Base-by-base conservation (phyloP, 805 yeast genomes). In the Ogataea polymorpha region DNA sequence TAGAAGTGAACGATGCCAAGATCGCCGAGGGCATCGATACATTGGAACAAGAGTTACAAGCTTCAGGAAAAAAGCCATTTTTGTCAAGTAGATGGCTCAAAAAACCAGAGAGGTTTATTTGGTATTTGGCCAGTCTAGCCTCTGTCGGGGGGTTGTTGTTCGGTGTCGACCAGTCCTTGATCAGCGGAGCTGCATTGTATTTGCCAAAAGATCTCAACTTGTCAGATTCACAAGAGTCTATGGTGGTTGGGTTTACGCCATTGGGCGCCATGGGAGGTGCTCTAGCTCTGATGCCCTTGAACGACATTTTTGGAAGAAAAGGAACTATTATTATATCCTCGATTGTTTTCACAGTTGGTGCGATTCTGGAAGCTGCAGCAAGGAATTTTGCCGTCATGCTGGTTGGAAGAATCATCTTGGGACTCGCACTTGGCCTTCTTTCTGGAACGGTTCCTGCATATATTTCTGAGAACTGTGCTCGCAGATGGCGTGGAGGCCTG, bases 231-330 rank as follows among this genome's bases (percentile, higher is more conserved):
- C 42, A 41, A 11, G 32, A 37, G 43, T 45, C 49, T 5, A 45
- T 45, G 38, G 45, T 41, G 8, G 45, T 45, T 20, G 45, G 45
- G 23, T 67, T 76, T 36, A 77, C 79, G 79, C 84, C 85, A 10
- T 59, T 80, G 33, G 85, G 85, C 45, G 85, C 84, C 17, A 72
- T 79, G 62, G 71, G 72, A 23, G 85, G 85, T 28, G 75, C 82
- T 37, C 63, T 80, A 31, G 53, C 77, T 44, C 66, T 79, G 70
- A 71, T 82, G 6, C 82, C 82, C 3, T 56, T 73, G 46, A 76
- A 71, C 51, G 77, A 75, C 49, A 58, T 44, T 42, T 64, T 76
- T 34, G 84, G 86, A 12, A 70, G 85, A 55, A 70, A 74, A 46
- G 62, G 66, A 44, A 62, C 82, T 6, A 68, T 79, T 48, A 65